Evolutionary conservation across 768 basidiomycete genomes (phyloP).

Genomic region (Sarcodon sp.): DNA sequence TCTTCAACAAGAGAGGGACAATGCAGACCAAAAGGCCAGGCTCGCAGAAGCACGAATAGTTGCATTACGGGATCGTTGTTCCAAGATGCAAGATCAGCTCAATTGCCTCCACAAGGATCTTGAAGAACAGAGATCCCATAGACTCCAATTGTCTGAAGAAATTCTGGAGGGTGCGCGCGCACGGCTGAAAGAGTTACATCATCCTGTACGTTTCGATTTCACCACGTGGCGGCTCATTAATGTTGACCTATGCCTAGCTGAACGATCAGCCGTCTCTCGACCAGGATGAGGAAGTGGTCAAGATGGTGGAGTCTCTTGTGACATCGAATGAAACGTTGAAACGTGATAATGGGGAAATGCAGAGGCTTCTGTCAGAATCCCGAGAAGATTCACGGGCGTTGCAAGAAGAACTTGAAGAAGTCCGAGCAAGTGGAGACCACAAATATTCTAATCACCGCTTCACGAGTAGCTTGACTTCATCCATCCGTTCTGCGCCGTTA

Average conservation of each 20-base stretch:
- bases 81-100: slow-evolving; percentile 59
- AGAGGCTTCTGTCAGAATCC: slow-evolving; percentile 57
- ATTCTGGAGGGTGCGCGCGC: slow-evolving; percentile 54
- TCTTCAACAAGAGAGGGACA: slow-evolving; percentile 70
- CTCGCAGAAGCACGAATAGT: slow-evolving; percentile 55
- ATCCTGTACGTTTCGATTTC: slow-evolving; percentile 28
- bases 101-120: slow-evolving; percentile 49
- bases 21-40: slow-evolving; percentile 52
- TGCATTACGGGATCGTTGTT: slow-evolving; percentile 53
- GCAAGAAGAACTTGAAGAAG: slow-evolving; percentile 69
- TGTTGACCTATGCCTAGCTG: slow-evolving; percentile 17
- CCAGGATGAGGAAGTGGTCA: slow-evolving; percentile 48
- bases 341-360: slow-evolving; percentile 71
- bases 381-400: slow-evolving; percentile 63
- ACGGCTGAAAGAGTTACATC: slow-evolving; percentile 47
- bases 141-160: slow-evolving; percentile 53
- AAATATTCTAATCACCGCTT: slow-evolving; percentile 9
- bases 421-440: slow-evolving; percentile 28
- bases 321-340: slow-evolving; percentile 76
- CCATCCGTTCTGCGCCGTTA: slow-evolving; percentile 9
- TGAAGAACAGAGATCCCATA: slow-evolving; percentile 44
- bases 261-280: slow-evolving; percentile 19
- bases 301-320: slow-evolving; percentile 74
- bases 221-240: neutral
- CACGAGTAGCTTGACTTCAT: slow-evolving; percentile 9